phyloP scores from a whole-genome alignment of 2,329 filamentous ascomycete genomes.

The Pseudogymnoascus sp. region DNA sequence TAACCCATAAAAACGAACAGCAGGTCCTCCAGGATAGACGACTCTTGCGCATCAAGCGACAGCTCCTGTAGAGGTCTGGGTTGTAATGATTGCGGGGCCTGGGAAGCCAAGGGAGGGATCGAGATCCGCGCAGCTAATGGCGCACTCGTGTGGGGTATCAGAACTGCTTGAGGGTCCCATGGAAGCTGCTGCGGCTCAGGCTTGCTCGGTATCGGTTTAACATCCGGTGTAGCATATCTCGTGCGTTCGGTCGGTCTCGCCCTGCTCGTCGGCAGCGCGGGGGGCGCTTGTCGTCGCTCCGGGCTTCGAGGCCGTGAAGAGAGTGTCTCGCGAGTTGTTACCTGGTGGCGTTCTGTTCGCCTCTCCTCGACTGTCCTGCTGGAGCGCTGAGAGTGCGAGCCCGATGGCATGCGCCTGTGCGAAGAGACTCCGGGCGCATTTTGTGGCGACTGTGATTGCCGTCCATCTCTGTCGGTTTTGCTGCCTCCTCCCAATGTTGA shows the following conservation, averaged over 20 bases:
- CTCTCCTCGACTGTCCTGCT: constrained; percentile 39
- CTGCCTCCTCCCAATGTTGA: constrained; percentile 20
- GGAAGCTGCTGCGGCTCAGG: constrained; percentile 41
- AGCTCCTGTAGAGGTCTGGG: constrained; percentile 61
- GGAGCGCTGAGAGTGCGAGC: constrained; percentile 36
- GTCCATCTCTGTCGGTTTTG: constrained; percentile 21
- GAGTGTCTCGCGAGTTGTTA: constrained; percentile 55
- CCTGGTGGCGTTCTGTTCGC: constrained; percentile 47
- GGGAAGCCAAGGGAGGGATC: constrained; percentile 64
- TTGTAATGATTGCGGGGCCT: constrained; percentile 60
- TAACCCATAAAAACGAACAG: constrained; percentile 97
- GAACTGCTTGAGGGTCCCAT: constrained; percentile 74
- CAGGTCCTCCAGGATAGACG: constrained; percentile 79
- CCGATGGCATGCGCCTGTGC: constrained; percentile 51
- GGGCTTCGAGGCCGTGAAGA: constrained; percentile 52
- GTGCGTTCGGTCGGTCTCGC: constrained; percentile 18
- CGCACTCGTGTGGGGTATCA: constrained; percentile 58
- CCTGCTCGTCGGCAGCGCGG: constrained; percentile 15
- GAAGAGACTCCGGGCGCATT: constrained; percentile 24
- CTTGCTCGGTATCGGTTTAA: constrained; percentile 30
- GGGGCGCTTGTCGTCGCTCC: constrained; percentile 28
- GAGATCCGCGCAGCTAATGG: constrained; percentile 41
- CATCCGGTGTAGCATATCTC: constrained; percentile 21
- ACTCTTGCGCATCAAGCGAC: constrained; percentile 74
- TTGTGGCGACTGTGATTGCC: constrained; percentile 22